phyloP scores from a whole-genome alignment of 2,329 filamentous ascomycete species.

The Magnaporthiopsis rhizophila region DNA sequence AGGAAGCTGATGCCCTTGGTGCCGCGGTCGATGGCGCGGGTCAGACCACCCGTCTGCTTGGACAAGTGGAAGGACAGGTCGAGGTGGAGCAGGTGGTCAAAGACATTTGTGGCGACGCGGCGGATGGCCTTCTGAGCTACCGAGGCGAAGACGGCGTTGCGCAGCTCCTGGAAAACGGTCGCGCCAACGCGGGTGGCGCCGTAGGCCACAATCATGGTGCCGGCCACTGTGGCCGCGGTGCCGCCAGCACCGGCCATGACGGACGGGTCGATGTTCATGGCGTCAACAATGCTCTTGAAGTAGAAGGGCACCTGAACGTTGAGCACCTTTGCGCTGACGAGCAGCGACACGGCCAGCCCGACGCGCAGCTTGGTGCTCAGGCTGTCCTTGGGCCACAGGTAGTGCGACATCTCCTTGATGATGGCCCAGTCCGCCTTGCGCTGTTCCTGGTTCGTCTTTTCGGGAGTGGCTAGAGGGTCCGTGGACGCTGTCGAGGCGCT shows the following conservation, averaged over 20 bases:
- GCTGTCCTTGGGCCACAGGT: conserved; percentile 91
- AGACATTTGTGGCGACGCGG: conserved; percentile 83
- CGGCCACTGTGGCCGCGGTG: conserved; percentile 80
- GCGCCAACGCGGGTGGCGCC: conserved; percentile 82
- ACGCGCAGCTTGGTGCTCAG: conserved; percentile 78
- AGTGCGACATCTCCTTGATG: conserved; percentile 93
- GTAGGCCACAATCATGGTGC: conserved; percentile 89
- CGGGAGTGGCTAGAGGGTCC: conserved; percentile 55
- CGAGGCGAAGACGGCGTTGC: conserved; percentile 93
- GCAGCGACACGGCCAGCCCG: conserved; percentile 69
- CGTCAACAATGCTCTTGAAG: conserved; percentile 96
- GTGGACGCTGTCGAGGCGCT: neutral
- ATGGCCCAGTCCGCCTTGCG: conserved; percentile 97
- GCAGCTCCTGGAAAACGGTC: conserved; percentile 83
- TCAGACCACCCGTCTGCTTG: conserved; percentile 90
- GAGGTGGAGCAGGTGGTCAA: conserved; percentile 77
- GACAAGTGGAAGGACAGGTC: conserved; percentile 91
- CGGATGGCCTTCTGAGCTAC: conserved; percentile 96
- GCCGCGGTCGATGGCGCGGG: conserved; percentile 87
- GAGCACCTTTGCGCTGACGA: conserved; percentile 86
- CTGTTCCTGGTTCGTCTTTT: conserved; percentile 74
- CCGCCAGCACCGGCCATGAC: conserved; percentile 75
- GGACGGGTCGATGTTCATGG: conserved; percentile 94
- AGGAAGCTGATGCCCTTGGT: conserved; percentile 98
- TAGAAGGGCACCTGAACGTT: conserved; percentile 99